Conservation (phyloP, 129 eudicot species). For the Calendula officinalis region DNA sequence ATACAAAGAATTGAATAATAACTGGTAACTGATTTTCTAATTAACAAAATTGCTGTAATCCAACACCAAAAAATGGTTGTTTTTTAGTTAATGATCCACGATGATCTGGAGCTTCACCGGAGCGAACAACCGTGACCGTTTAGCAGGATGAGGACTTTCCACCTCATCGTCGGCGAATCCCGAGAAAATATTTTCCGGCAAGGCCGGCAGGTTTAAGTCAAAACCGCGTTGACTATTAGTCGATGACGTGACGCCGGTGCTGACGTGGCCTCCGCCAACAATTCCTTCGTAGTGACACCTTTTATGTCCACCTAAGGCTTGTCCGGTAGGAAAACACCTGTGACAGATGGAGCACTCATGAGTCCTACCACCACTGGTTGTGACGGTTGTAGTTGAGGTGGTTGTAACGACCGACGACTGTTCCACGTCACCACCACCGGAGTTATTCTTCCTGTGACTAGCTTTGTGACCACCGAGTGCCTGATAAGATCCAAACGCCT, state of each 20-base stretch:
- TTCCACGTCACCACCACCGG: conserved; percentile 35
- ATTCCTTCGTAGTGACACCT: conserved; percentile 87
- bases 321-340: conserved; percentile 81
- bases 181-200: conserved; percentile 33
- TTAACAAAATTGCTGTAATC: conserved; percentile 4
- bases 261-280: conserved; percentile 24
- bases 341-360: conserved; percentile 95
- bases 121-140: conserved; percentile 41
- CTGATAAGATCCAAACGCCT: conserved; percentile 73
- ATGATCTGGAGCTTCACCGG: conserved; percentile 27
- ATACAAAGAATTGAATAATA: conserved; percentile 18
- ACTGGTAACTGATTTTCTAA: conserved; percentile 16
- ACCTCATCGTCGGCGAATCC: conserved; percentile 38
- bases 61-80: conserved; percentile 1
- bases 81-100: background rate
- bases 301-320: conserved; percentile 94
- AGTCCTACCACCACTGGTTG: conserved; percentile 37
- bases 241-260: conserved; percentile 44
- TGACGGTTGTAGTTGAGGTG: conserved; percentile 22
- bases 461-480: conserved; percentile 99
- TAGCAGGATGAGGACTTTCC: conserved; percentile 50
- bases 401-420: conserved; percentile 31
- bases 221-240: conserved; percentile 39
- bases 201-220: conserved; percentile 53
- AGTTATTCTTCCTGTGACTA: conserved; percentile 62